phyloP scores from a whole-genome alignment of 331 rosid species.

The Malus hybrid region DNA sequence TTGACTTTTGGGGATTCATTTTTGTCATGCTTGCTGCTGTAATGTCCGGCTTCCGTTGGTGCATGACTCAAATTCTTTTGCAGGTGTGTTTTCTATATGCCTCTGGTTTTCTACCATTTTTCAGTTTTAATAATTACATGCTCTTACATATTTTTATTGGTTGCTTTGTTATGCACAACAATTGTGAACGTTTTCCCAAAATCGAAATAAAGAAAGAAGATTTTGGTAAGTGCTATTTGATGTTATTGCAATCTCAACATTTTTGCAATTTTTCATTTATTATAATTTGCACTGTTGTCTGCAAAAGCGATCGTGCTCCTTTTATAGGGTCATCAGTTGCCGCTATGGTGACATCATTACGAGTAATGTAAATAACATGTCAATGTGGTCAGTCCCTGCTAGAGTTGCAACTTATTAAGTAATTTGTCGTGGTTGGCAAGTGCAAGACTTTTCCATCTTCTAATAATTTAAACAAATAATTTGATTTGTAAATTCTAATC shows the following conservation, averaged over 20 bases:
- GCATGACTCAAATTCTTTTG: conserved; percentile 95
- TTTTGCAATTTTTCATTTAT: neutral
- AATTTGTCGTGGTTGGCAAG: neutral
- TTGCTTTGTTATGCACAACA: conserved; percentile 25
- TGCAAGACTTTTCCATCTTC: neutral
- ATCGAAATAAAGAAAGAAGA: conserved; percentile 71
- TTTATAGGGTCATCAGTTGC: conserved; percentile 3
- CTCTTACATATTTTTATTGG: conserved; percentile 22
- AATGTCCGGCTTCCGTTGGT: conserved; percentile 98
- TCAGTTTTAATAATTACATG: conserved; percentile 1
- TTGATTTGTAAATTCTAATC: neutral
- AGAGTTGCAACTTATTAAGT: neutral
- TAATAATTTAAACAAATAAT: neutral
- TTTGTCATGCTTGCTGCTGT: conserved; percentile 99
- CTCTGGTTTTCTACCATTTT: neutral
- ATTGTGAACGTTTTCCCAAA: conserved; percentile 20
- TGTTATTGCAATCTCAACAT: conserved; percentile 8
- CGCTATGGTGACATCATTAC: neutral
- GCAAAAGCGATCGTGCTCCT: neutral
- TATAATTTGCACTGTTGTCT: neutral
- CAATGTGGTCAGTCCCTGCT: neutral
- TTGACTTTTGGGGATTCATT: conserved; percentile 74
- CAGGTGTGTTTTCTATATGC: conserved; percentile 49
- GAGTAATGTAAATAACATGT: neutral
- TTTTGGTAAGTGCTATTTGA: conserved; percentile 54